Evolutionary conservation across 768 basidiomycete genomes (phyloP), one percentile per base, ranked within the genome.

Genomic region (Pleurotus platypus): DNA sequence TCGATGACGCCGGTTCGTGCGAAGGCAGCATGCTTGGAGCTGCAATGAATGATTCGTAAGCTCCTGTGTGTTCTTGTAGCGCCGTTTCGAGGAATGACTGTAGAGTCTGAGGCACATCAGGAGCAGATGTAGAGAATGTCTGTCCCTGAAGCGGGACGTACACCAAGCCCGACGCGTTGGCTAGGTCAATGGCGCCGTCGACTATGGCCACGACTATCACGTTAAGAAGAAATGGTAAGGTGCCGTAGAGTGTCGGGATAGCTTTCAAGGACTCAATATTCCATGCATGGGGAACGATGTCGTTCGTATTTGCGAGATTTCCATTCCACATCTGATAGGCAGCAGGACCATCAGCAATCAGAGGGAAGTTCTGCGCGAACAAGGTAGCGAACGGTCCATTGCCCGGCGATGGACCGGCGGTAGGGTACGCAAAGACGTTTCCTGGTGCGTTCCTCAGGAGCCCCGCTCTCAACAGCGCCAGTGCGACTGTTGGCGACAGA

Each of bases 261-360:
- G 26, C 24, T 5, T 12, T 16, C n/a, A 16, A 24, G 7, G 39
- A 15, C 3, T 7, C 16, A 37, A 35, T 22, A 11, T 24, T 16
- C 54, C 54, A 55, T 16, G 54, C 54, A 7, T 55, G 39, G 5
- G 54, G 37, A 22, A 55, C 54, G 6, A 55, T 7, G 37, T 55
- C 54, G 3, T 24, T 8, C 5, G 5, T 6, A 20, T 55, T 42
- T 22, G 16, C 42, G 54, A 55, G 7, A 42, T 45, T 55, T 6
- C 7, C 42, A 35, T 55, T 55, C 54, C 54, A 55, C 42, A 55
- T 42, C 39, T 43, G 54, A 26, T 45, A 55, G 9, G 54, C 15
- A 0, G 13, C 22, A 16, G 54, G 26, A 7, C 40, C 54, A 8
- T 18, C 40, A 42, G 18, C 1, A 11, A 55, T 55, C n/a, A n/a